phyloP scores from a whole-genome alignment of 2,329 filamentous ascomycete genomes.

The Fusarium sp. region DNA sequence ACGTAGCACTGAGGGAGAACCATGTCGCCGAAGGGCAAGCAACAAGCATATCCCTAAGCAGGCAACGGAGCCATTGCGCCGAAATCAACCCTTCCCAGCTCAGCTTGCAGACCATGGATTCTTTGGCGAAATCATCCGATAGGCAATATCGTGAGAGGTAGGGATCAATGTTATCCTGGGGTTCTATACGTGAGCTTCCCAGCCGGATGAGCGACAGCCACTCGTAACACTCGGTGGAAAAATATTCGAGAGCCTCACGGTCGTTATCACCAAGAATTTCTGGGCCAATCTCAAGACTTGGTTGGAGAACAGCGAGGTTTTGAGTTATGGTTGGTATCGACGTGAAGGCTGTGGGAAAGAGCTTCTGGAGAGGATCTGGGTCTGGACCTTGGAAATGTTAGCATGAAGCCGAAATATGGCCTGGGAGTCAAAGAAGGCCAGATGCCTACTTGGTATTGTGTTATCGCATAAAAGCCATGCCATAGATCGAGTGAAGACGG shows the following conservation, averaged over 20 bases:
- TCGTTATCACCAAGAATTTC: conserved; percentile 49
- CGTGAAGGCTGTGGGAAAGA: conserved; percentile 56
- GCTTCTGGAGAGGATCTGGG: conserved; percentile 59
- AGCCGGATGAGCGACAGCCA: conserved; percentile 77
- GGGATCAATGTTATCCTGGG: conserved; percentile 68
- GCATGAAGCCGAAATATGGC: conserved; percentile 6
- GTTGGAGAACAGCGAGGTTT: conserved; percentile 33
- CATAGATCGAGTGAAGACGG: conserved; percentile 72
- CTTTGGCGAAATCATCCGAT: conserved; percentile 53
- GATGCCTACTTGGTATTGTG: conserved; percentile 43
- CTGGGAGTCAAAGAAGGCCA: not conserved
- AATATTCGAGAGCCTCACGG: conserved; percentile 67
- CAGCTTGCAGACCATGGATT: conserved; percentile 57
- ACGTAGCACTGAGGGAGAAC: conserved; percentile 64
- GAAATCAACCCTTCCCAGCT: conserved; percentile 69
- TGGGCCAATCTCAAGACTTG: conserved; percentile 41
- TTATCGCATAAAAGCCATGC: conserved; percentile 83
- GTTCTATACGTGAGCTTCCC: conserved; percentile 68
- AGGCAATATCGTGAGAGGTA: conserved; percentile 74
- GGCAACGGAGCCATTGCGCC: conserved; percentile 60
- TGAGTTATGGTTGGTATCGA: conserved; percentile 39
- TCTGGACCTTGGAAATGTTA: conserved; percentile 53
- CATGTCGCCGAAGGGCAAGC: conserved; percentile 58
- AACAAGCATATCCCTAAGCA: conserved; percentile 57
- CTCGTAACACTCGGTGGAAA: conserved; percentile 72